phyloP scores from a whole-genome alignment of 2,329 filamentous ascomycete genomes.

The Clarireedia hainanense region DNA sequence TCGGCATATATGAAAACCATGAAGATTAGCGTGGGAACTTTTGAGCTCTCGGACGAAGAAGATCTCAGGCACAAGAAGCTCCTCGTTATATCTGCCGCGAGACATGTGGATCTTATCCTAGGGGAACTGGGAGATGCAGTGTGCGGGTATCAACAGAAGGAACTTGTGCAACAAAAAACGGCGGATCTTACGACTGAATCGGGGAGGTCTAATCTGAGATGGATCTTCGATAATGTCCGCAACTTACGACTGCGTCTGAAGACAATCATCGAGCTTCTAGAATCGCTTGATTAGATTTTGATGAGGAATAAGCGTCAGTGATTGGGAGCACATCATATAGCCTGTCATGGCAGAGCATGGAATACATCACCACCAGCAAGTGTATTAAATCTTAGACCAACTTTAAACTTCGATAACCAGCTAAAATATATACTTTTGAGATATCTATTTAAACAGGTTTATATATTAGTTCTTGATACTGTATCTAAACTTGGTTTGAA shows the following conservation, averaged over 20 bases:
- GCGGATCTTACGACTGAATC: not conserved
- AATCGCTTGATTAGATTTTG: not conserved
- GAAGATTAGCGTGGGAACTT: not conserved
- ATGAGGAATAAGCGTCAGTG: no score
- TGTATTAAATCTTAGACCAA: no score
- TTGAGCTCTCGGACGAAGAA: not conserved
- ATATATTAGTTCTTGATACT: no score
- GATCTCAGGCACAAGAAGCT: not conserved
- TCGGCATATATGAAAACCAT: not conserved
- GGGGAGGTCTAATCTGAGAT: not conserved
- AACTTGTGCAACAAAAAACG: not conserved
- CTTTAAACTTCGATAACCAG: no score
- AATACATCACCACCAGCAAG: no score
- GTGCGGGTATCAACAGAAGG: not conserved
- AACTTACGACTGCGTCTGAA: not conserved
- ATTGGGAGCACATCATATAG: no score
- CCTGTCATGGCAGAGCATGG: no score
- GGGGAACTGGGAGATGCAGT: not conserved
- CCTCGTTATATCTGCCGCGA: not conserved
- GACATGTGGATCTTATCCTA: not conserved
- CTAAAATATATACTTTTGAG: no score
- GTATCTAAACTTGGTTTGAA: no score
- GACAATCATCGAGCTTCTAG: not conserved
- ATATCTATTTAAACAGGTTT: no score
- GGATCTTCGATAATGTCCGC: not conserved